These are phyloP conservation scores for Yarrowia osloensis DNA, from an alignment of 805 yeast species.

Conservation along the genomic window DNA sequence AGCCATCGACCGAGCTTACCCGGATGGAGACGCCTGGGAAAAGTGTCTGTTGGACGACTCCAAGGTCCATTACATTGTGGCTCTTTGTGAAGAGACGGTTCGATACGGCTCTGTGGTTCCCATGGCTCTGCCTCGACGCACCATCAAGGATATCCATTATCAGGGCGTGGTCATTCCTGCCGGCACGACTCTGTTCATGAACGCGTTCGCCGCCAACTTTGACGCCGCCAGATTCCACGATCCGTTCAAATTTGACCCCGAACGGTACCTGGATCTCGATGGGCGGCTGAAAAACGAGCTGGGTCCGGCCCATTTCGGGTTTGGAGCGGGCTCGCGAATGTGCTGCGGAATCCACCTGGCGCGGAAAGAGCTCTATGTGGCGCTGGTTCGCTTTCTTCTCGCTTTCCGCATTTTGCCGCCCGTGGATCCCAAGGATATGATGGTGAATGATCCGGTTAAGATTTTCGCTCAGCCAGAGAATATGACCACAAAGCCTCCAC, in stretches of 20 bases:
- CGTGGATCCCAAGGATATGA: conserved; percentile 38
- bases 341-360: conserved; percentile 72
- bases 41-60: conserved; percentile 37
- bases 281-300: conserved; percentile 25
- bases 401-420: conserved; percentile 57
- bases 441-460: conserved; percentile 55
- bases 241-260: conserved; percentile 41
- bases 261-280: conserved; percentile 37
- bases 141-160: conserved; percentile 54
- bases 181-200: conserved; percentile 62
- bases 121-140: conserved; percentile 61
- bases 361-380: conserved; percentile 61
- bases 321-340: conserved; percentile 70
- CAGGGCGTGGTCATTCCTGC: conserved; percentile 52
- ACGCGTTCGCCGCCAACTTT: conserved; percentile 71
- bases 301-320: conserved; percentile 50
- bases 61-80: conserved; percentile 54
- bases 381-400: conserved; percentile 55
- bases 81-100: conserved; percentile 63
- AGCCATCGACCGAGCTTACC: conserved; percentile 46
- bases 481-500: conserved; percentile 62
- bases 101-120: conserved; percentile 68
- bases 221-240: conserved; percentile 45
- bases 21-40: conserved; percentile 38
- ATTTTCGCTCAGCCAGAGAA: conserved; percentile 57